Evolutionary conservation across 2,329 filamentous ascomycete genomes (phyloP), one percentile per base, ranked within the genome.

Genomic region (Aspergillus sp.): DNA sequence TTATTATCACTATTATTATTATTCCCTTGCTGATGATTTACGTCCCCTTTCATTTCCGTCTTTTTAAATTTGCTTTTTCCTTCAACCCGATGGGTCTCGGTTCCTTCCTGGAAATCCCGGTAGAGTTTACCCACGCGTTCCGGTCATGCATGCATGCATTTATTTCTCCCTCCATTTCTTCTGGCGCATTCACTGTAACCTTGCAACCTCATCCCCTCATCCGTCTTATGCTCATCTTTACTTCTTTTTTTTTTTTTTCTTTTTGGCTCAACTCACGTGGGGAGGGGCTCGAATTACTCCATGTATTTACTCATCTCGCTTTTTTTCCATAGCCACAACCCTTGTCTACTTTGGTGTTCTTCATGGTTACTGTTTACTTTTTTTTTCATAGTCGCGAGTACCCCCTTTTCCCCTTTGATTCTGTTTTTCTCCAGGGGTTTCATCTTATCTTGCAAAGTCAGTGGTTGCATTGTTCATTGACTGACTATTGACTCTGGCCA

Each of bases 11-110:
- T 25, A 25, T 25, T 11, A 36, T 10, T 30, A 36, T n/a, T 58
- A 27, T 41, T 39, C 36, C 32, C 30, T 38, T 44, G 27, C 59
- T 64, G 54, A 62, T 51, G 62, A 59, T 59, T 66, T 55, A 63
- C 50, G 64, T 57, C 49, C 19, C 25, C 54, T 55, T 47, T 19
- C 30, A 55, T 54, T 48, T 3, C 47, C 21, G 8, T 44, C 5
- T 10, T 21, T 44, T 19, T 36, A 2, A 11, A 19, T 44, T 19
- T 44, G 39, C 39, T 42, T 49, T 49, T 49, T 13, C 44, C 10
- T 30, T 30, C 23, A n/a, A 17, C 8, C 47, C 17, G 15, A 50
- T 50, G 47, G 47, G 47, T 50, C n/a, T 30, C 47, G 47, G 47
- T 27, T 50, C 27, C 44, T 27, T 27, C 30, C 47, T 49, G 47